Base-by-base conservation (phyloP, 345 rosid species). In the Salix koriyanagi region DNA sequence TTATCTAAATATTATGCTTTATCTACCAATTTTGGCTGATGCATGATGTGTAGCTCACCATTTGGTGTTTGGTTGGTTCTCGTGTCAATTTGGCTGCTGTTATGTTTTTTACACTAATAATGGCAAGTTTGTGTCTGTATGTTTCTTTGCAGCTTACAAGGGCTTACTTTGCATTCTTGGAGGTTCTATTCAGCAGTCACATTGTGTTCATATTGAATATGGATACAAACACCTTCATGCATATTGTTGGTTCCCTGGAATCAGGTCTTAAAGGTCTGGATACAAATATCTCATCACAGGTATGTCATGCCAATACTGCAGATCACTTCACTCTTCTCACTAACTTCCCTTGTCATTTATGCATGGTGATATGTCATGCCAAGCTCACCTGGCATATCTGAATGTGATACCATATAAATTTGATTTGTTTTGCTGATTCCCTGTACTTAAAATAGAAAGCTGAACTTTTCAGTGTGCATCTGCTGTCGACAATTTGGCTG, bases 191-290 rank as follows among this genome's bases (percentile, higher is more conserved):
- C 86, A 85, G 87, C 75, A 86, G 89, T 82, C 99, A 96, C 83
- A 86, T 96, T 9, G 72, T 70, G 77, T 90, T 94, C 76, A 77
- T 96, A 67, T 76, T 96, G 85, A 96, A 91, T 87, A 86, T 94
- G 77, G 94, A 92, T 81, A 85, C 95, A 18, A 88, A 89, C 76
- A 91, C 98, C 78, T 96, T 96, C 79, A 88, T 84, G 94, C 98
- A 96, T 85, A 86, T 96, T 12, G 95, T 91, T 36, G 90, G 97
- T 46, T 96, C 98, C 58, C 97, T 96, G 79, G 99, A 94, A 84
- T 96, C 98, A 54, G 99, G 99, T 71, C 93, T 96, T 76, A 94
- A 90, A 85, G 99, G 97, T 48, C 85, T 96, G 81, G 98, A 96
- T 84, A 82, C 94, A 19, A 89, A 81, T 82, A 96, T 96, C 83